phyloP scores from a whole-genome alignment of 73 alveolate genomes.

The Paraurostyla sp. region DNA sequence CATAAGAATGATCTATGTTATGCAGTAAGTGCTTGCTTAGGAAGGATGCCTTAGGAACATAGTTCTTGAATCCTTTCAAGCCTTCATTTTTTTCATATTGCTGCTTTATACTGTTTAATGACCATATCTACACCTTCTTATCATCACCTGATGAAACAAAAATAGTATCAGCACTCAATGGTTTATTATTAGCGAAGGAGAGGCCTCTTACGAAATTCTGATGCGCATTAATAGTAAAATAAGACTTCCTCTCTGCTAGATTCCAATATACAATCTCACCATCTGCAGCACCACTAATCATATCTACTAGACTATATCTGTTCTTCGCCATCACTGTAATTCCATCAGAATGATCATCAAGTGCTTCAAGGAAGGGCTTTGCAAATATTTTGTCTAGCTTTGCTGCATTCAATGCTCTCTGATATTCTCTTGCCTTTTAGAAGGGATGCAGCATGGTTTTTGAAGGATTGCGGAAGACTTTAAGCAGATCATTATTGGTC shows the following conservation, averaged over 20 bases:
- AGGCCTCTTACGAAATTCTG: conserved; percentile 83
- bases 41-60: conserved; percentile 78
- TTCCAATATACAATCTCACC: conserved; percentile 81
- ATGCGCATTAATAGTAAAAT: conserved; percentile 82
- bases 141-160: conserved; percentile 90
- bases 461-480: conserved; percentile 82
- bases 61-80: conserved; percentile 72
- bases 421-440: conserved; percentile 91
- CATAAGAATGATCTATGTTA: conserved; percentile 86
- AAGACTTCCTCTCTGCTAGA: conserved; percentile 77
- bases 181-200: conserved; percentile 73
- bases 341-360: conserved; percentile 91
- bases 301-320: conserved; percentile 73
- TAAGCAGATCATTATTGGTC: conserved; percentile 83
- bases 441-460: conserved; percentile 88
- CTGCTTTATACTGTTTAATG: conserved; percentile 63
- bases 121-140: conserved; percentile 82
- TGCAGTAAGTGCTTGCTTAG: conserved; percentile 71
- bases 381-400: conserved; percentile 93
- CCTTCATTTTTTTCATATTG: conserved; percentile 73
- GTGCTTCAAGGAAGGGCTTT: conserved; percentile 90
- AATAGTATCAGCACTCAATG: conserved; percentile 69
- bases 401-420: conserved; percentile 90
- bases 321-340: conserved; percentile 82
- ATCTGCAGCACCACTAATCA: conserved; percentile 86